These are phyloP conservation scores for Marasmius oreades DNA, from an alignment of 1,284 basidiomycete genomes.

Conservation along the genomic window DNA sequence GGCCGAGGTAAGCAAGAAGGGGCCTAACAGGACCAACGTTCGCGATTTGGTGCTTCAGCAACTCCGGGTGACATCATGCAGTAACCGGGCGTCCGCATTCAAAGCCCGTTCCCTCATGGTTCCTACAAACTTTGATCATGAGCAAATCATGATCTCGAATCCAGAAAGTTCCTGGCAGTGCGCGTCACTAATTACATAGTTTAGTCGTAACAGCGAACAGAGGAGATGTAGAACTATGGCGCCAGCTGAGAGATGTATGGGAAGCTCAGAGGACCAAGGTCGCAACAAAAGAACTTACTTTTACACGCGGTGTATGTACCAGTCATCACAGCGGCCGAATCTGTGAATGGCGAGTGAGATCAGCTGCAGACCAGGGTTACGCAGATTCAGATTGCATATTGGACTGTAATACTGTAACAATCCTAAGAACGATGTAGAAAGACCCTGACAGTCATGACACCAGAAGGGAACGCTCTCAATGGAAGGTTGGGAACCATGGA, in stretches of 20 bases:
- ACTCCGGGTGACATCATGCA: neutral
- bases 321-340: neutral
- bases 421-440: neutral
- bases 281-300: neutral
- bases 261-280: no score
- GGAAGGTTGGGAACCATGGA: no score
- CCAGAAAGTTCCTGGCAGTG: no score
- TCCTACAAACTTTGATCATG: no score
- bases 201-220: no score
- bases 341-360: neutral
- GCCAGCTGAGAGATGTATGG: no score
- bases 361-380: neutral
- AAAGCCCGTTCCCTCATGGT: no score
- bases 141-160: no score
- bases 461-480: no score
- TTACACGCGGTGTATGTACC: neutral
- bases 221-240: no score
- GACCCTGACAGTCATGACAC: neutral
- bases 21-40: neutral
- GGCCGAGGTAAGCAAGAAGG: neutral
- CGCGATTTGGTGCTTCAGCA: neutral
- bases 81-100: no score
- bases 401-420: neutral
- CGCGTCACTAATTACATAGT: no score
- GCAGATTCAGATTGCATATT: neutral